A percentile compares a stretch with the other conserved stretches of the same genome.
These are phyloP conservation scores for Scleroderma bovista DNA, from an alignment of 768 basidiomycete genomes.

Conservation along the genomic window DNA sequence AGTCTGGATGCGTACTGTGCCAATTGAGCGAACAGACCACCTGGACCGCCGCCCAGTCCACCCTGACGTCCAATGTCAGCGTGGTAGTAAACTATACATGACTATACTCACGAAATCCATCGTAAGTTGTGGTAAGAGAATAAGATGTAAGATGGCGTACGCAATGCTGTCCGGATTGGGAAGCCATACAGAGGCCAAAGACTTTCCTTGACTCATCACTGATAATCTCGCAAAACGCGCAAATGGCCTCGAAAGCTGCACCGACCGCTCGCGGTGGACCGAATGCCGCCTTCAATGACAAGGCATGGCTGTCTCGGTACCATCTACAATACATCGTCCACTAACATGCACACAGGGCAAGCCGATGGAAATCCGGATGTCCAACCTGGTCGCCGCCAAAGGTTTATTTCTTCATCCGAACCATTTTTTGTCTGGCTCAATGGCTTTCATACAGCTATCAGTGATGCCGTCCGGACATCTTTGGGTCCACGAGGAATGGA, in stretches of 20 bases:
- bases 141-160: slow-evolving; percentile 7
- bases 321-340: not conserved
- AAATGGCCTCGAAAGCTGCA: slow-evolving; percentile 27
- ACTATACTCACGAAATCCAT: slow-evolving; percentile 36
- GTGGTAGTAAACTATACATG: not conserved
- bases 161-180: no score
- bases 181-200: no score
- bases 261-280: slow-evolving; percentile 38
- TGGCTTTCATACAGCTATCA: slow-evolving; percentile 61
- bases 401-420: slow-evolving; percentile 38
- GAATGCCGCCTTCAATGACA: slow-evolving; percentile 84
- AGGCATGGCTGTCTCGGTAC: slow-evolving; percentile 37
- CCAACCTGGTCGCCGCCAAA: slow-evolving; percentile 98
- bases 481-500: slow-evolving; percentile 98
- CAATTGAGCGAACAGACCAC: slow-evolving; percentile 59
- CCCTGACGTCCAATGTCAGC: slow-evolving; percentile 23
- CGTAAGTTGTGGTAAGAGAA: slow-evolving; percentile 15
- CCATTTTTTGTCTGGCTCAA: not conserved
- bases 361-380: slow-evolving; percentile 95
- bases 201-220: no score
- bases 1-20: slow-evolving; percentile 42
- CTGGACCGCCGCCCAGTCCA: slow-evolving; percentile 44
- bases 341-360: slow-evolving; percentile 64
- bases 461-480: slow-evolving; percentile 95
- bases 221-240: slow-evolving; percentile 13